Evolutionary conservation across 2,329 filamentous ascomycete species (phyloP).

Genomic region (Fusarium coffeatum): DNA sequence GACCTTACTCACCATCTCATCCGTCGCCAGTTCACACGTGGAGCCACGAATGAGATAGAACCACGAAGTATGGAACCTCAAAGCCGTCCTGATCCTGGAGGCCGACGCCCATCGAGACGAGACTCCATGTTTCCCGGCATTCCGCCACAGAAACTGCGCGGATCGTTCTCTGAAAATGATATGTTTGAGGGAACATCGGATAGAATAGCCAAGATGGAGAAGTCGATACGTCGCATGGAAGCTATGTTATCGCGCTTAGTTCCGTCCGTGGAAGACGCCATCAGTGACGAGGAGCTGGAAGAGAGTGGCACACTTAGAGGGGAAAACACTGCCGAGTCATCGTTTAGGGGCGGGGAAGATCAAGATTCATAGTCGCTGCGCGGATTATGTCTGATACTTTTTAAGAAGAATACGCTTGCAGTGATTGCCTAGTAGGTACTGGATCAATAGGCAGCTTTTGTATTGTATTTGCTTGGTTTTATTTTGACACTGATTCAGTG

Average conservation of each 20-base stretch:
- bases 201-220: constrained; percentile 63
- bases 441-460: constrained; percentile 6
- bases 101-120: constrained; percentile 56
- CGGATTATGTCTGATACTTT: constrained; percentile 7
- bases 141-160: constrained; percentile 58
- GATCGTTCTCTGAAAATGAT: constrained; percentile 60
- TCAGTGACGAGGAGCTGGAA: constrained; percentile 44
- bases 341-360: constrained; percentile 36
- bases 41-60: constrained; percentile 52
- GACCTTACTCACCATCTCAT: constrained; percentile 69
- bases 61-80: constrained; percentile 36
- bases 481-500: constrained; percentile 20
- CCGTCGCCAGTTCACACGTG: constrained; percentile 65
- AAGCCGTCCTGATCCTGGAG: constrained; percentile 42
- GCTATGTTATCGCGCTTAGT: constrained; percentile 57
- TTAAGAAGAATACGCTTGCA: not conserved
- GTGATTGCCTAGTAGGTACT: not conserved
- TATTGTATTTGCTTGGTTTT: not conserved
- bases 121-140: constrained; percentile 69
- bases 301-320: constrained; percentile 47
- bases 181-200: constrained; percentile 58
- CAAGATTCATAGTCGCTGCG: constrained; percentile 13
- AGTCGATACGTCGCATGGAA: constrained; percentile 61
- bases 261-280: constrained; percentile 45
- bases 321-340: constrained; percentile 49